Evolutionary conservation across 306 rosid species (phyloP).

Genomic region (Rosa multiflora): DNA sequence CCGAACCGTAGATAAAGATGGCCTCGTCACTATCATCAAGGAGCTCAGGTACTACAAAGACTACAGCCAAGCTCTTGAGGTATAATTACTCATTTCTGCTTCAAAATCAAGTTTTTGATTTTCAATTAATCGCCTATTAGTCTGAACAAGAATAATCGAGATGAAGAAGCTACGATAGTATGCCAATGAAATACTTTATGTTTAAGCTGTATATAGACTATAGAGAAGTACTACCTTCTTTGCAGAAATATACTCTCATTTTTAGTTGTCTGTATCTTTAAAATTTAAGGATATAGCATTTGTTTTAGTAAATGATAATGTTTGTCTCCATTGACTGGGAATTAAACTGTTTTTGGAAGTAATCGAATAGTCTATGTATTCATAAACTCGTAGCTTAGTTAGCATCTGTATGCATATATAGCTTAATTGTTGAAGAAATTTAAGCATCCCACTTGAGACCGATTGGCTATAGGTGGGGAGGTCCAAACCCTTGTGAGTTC

Average conservation of each 20-base stretch:
- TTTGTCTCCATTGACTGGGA: neutral
- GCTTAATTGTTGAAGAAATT: neutral
- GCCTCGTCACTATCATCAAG: conserved; percentile 8
- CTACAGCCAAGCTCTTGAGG: conserved; percentile 35
- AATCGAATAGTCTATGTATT: neutral
- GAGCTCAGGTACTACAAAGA: conserved; percentile 20
- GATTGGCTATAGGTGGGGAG: neutral
- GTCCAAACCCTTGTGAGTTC: neutral
- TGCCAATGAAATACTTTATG: neutral
- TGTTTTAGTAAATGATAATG: neutral
- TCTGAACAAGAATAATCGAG: no score
- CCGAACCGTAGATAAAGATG: neutral
- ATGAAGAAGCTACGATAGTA: no score
- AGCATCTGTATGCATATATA: neutral
- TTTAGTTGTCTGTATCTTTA: neutral
- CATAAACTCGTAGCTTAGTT: neutral
- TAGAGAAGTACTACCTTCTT: neutral
- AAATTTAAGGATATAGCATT: neutral
- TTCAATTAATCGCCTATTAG: neutral
- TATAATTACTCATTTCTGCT: neutral
- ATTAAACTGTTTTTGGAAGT: neutral
- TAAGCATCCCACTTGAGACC: neutral
- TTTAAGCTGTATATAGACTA: neutral
- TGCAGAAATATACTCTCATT: neutral
- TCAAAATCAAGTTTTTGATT: neutral